A percentile compares a stretch with the other conserved stretches of the same genome.
phyloP scores from a whole-genome alignment of 1,139 yeast genomes.

The Candida sanyaensis region DNA sequence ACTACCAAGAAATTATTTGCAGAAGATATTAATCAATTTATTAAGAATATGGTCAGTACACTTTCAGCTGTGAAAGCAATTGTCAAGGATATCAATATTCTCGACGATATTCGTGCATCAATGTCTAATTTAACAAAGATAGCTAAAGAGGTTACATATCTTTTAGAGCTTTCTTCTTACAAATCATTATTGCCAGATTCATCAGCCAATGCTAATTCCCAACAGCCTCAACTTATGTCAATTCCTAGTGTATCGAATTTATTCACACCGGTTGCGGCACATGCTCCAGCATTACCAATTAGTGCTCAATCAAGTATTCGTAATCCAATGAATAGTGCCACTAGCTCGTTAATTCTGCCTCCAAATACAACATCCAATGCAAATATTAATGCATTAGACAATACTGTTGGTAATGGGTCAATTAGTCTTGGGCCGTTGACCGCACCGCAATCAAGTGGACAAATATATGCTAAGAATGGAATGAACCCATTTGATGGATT shows the following conservation, averaged over 20 bases:
- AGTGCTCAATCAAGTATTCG: constrained; percentile 23
- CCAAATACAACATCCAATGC: constrained; percentile 17
- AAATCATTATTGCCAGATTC: constrained; percentile 33
- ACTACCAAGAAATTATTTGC: constrained; percentile 69
- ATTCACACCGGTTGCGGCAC: constrained; percentile 36
- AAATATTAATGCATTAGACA: constrained; percentile 20
- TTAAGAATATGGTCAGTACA: constrained; percentile 81
- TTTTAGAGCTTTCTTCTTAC: constrained; percentile 60
- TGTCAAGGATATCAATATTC: constrained; percentile 76
- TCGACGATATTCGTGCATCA: constrained; percentile 78
- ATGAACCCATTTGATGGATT: constrained; percentile 46
- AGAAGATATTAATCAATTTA: constrained; percentile 82
- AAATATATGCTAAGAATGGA: constrained; percentile 36
- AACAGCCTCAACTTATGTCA: constrained; percentile 8
- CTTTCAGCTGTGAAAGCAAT: constrained; percentile 81
- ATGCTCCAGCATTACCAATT: constrained; percentile 23
- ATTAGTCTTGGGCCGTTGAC: constrained; percentile 22
- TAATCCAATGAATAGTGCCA: constrained; percentile 25
- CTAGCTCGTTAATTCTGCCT: constrained; percentile 3
- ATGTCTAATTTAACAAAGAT: constrained; percentile 82
- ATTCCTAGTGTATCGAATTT: constrained; percentile 26
- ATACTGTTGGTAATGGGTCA: neutral
- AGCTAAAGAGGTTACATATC: constrained; percentile 85
- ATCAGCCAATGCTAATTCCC: constrained; percentile 8
- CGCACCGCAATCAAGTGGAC: constrained; percentile 42